phyloP scores from a whole-genome alignment of 2,329 filamentous ascomycete species.

The Ceratocystiopsis minuta region DNA sequence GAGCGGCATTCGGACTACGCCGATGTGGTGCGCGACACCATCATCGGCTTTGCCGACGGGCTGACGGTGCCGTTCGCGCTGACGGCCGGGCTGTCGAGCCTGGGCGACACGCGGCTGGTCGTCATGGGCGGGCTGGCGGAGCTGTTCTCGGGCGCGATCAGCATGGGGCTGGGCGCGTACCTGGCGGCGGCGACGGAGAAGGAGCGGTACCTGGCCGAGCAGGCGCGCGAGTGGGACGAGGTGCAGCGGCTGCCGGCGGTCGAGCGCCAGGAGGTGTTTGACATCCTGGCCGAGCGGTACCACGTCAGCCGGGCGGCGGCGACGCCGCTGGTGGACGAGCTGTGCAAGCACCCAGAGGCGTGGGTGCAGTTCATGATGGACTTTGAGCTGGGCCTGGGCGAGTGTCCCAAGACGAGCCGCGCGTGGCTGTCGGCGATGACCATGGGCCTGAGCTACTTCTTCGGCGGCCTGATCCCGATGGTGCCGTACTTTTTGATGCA shows the following conservation, averaged over 20 bases:
- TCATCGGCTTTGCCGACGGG: constrained; percentile 62
- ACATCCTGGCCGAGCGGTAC: constrained; percentile 24
- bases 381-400: constrained; percentile 30
- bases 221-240: constrained; percentile 25
- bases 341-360: constrained; percentile 27
- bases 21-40: constrained; percentile 41
- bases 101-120: constrained; percentile 47
- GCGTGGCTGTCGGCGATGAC: constrained; percentile 41
- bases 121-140: constrained; percentile 59
- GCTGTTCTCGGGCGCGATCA: constrained; percentile 57
- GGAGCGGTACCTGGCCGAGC: constrained; percentile 31
- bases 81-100: constrained; percentile 50
- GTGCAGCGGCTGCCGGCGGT: constrained; percentile 21
- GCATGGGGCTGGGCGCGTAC: constrained; percentile 61
- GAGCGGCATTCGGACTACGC: constrained; percentile 18
- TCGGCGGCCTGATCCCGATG: constrained; percentile 54
- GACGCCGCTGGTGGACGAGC: constrained; percentile 28
- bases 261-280: constrained; percentile 30
- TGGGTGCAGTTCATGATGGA: constrained; percentile 43
- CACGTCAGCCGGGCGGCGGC: constrained; percentile 25
- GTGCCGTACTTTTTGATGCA: constrained; percentile 47
- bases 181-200: constrained; percentile 44
- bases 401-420: constrained; percentile 24
- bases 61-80: constrained; percentile 66
- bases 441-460: constrained; percentile 50